phyloP scores from a whole-genome alignment of 371 early-diverging fungal species.

The Syncephalastrum contaminatum region DNA sequence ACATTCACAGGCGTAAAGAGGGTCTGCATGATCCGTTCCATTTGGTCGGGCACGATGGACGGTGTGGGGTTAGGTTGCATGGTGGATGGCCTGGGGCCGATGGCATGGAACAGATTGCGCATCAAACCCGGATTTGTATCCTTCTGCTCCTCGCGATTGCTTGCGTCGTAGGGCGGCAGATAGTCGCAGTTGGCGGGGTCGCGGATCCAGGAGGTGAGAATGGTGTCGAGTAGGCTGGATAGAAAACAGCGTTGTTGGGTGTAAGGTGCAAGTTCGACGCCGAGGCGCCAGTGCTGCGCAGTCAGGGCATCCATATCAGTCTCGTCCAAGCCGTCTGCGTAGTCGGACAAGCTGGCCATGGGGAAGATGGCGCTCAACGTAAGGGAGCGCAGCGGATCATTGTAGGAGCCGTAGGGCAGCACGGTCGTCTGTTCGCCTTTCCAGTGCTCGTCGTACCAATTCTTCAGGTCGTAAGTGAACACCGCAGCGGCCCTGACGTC shows the following conservation, averaged over 20 bases:
- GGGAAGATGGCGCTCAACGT: slow-evolving; percentile 67
- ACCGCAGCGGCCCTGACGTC: slow-evolving; percentile 42
- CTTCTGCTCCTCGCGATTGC: slow-evolving; percentile 16
- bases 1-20: slow-evolving; percentile 10
- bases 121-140: slow-evolving; percentile 11
- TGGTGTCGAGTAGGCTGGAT: slow-evolving; percentile 57
- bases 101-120: slow-evolving; percentile 25
- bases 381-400: slow-evolving; percentile 69
- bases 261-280: slow-evolving; percentile 54
- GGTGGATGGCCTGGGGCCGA: slow-evolving; percentile 12
- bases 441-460: slow-evolving; percentile 63
- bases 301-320: slow-evolving; percentile 63
- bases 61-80: slow-evolving; percentile 10
- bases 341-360: slow-evolving; percentile 41
- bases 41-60: slow-evolving; percentile 23
- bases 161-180: slow-evolving; percentile 37
- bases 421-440: slow-evolving; percentile 26
- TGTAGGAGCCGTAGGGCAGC: slow-evolving; percentile 69
- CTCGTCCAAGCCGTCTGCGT: slow-evolving; percentile 43
- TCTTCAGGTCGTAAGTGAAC: slow-evolving; percentile 55
- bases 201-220: slow-evolving; percentile 60
- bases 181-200: slow-evolving; percentile 48
- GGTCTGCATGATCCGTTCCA: slow-evolving; percentile 22
- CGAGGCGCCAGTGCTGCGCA: slow-evolving; percentile 61
- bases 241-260: slow-evolving; percentile 59